phyloP scores from a whole-genome alignment of 2,329 filamentous ascomycete species.

The Decorospora gaudefroyi region DNA sequence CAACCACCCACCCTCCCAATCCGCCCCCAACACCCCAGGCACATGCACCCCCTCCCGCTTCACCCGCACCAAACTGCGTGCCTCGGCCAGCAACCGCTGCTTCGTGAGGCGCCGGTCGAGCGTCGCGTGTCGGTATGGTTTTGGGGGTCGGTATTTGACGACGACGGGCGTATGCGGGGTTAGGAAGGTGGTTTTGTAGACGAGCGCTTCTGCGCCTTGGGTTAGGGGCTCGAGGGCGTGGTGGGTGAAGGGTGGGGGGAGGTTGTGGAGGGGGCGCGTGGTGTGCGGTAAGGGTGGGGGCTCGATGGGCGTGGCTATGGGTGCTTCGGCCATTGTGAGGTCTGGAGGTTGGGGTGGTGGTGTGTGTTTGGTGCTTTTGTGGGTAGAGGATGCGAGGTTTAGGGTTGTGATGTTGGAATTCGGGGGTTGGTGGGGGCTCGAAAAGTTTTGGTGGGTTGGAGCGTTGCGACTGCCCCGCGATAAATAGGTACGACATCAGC shows the following conservation, averaged over 20 bases:
- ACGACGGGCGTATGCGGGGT: slow-evolving; percentile 69
- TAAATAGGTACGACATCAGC: slow-evolving; percentile 10
- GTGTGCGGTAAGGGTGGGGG: slow-evolving; percentile 27
- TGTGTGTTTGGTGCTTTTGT: neutral
- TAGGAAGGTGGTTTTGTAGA: slow-evolving; percentile 87
- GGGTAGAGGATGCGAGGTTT: neutral
- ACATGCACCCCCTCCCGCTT: slow-evolving; percentile 78
- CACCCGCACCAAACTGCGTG: slow-evolving; percentile 79
- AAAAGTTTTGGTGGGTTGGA: slow-evolving; percentile 4
- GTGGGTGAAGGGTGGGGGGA: slow-evolving; percentile 50
- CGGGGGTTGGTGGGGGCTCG: too few relatives aligned
- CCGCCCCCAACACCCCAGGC: slow-evolving; percentile 74
- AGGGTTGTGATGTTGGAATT: neutral
- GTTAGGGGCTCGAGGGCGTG: slow-evolving; percentile 72
- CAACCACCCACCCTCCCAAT: slow-evolving; percentile 67
- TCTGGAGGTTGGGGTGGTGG: neutral
- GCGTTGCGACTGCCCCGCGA: slow-evolving; percentile 17
- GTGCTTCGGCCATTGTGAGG: slow-evolving; percentile 31
- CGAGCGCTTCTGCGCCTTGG: slow-evolving; percentile 93
- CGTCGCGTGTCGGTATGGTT: slow-evolving; percentile 86
- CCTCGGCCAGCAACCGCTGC: slow-evolving; percentile 85
- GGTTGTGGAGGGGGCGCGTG: slow-evolving; percentile 33
- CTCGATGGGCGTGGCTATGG: slow-evolving; percentile 22
- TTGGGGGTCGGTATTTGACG: slow-evolving; percentile 88
- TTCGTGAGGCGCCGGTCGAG: slow-evolving; percentile 87